Base-by-base conservation (phyloP, 345 rosid genomes). In the Linum trigynum region DNA sequence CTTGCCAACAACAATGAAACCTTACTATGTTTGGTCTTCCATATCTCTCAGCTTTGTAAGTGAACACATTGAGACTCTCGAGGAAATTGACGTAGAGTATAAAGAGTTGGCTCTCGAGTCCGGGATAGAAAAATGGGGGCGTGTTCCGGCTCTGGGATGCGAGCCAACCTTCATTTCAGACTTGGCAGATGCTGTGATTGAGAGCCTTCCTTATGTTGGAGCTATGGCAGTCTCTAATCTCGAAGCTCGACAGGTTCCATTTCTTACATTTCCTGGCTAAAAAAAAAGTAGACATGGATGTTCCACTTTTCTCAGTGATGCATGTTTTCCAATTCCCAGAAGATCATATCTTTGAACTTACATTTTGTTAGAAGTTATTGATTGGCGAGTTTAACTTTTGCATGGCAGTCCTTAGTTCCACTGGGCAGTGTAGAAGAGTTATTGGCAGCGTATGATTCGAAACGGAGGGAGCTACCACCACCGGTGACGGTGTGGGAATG, bases 151-250 rank as follows among this genome's bases (percentile, higher is more conserved):
- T 5, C 73, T 90, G 67, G 97, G 99, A 68, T 88, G 92, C 62
- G 99, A 94, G 74, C 87, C 91, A 0, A 78, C 90, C 78, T 94
- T 94, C 78, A 94, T 90, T 78, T 82, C 96, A 51, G 97, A 94
- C 80, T 80, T 94, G 77, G 99, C 99, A 39, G 97, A 94, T 83
- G 99, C 99, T 38, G 95, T 94, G 71, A 83, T 88, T 64, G 97
- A 90, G 82, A 85, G 91, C 74, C 99, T 94, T 55, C 99, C 99
- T 1, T 94, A 94, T 74, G 99, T 90, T 69, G 99, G 97, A 63
- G 97, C 97, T 65, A 88, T 94, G 99, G 99, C 96, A 11, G 92
- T 86, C 64, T 94, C 97, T 62, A 90, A 86, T 79, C 89, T 90
- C 63, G 97, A 94, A 83, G 99, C 99, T 80, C 88, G 97, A 71